Evolutionary conservation across 176 grass and related monocot species (phyloP).

Genomic region (Rhipidocladum racemiflorum): DNA sequence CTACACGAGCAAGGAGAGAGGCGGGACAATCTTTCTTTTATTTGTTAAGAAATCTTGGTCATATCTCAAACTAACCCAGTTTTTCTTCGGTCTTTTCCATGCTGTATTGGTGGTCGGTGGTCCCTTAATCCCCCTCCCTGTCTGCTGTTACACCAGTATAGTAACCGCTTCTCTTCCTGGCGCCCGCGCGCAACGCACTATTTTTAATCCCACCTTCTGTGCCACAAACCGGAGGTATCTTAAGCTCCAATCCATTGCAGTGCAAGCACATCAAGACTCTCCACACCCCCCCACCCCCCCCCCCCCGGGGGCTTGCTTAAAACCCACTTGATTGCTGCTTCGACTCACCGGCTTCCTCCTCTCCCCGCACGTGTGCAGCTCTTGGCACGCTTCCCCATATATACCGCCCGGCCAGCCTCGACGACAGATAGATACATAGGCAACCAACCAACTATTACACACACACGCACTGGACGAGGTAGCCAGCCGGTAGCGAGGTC

Average conservation of each 20-base stretch:
- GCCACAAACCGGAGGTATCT: slow-evolving; percentile 44
- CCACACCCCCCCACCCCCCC: too few species aligned
- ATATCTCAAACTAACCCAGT: slow-evolving; percentile 47
- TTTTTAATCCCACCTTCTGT: slow-evolving; percentile 44
- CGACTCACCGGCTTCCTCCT: neutral
- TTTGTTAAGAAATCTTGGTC: slow-evolving; percentile 26
- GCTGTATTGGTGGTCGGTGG: slow-evolving; percentile 1
- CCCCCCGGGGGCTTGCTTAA: slow-evolving; percentile 78
- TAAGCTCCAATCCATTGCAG: slow-evolving; percentile 69
- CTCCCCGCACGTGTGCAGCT: slow-evolving; percentile 42
- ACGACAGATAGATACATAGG: slow-evolving; percentile 41
- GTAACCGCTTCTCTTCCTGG: neutral
- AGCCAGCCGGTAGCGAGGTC: neutral
- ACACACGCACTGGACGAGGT: slow-evolving; percentile 20
- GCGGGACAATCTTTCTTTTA: too few species aligned
- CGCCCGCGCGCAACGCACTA: neutral
- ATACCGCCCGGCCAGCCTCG: slow-evolving; percentile 40
- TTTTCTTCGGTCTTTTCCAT: slow-evolving; percentile 18
- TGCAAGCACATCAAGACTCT: slow-evolving; percentile 25
- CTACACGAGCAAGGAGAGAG: too few species aligned
- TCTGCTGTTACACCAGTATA: neutral
- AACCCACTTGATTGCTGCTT: slow-evolving; percentile 67
- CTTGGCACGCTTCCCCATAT: slow-evolving; percentile 61
- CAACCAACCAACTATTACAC: slow-evolving; percentile 29
- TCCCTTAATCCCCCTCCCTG: neutral